Evolutionary conservation across 2,329 filamentous ascomycete species (phyloP).

Genomic region (Coleophoma cylindrospora): DNA sequence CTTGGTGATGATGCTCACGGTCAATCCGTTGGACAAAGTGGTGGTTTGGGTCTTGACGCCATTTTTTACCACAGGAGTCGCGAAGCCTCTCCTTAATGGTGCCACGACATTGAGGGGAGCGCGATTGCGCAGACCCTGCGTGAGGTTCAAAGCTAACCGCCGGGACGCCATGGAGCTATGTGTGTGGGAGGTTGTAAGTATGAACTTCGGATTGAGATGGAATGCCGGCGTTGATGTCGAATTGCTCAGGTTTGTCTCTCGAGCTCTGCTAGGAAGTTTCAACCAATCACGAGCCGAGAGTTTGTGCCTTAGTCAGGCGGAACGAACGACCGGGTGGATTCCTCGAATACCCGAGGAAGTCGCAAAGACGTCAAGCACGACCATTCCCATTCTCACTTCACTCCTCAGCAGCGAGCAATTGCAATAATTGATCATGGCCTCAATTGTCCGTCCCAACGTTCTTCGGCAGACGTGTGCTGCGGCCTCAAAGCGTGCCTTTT

Average conservation of each 20-base stretch:
- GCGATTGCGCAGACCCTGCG: conserved; percentile 84
- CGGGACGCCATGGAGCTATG: conserved; percentile 75
- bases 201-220: conserved; percentile 16
- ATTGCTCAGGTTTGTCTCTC: conserved; percentile 14
- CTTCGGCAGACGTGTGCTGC: conserved; percentile 40
- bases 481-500: conserved; percentile 37
- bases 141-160: conserved; percentile 92
- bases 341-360: conserved; percentile 9
- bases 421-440: conserved; percentile 38
- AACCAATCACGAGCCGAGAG: conserved; percentile 13
- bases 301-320: not conserved
- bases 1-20: conserved; percentile 50
- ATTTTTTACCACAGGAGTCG: conserved; percentile 67
- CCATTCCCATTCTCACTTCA: conserved; percentile 5
- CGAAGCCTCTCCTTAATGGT: conserved; percentile 80
- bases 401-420: conserved; percentile 6
- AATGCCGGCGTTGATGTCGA: conserved; percentile 13
- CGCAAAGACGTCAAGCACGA: conserved; percentile 2
- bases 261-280: conserved; percentile 10
- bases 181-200: conserved; percentile 13
- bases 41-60: conserved; percentile 90
- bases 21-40: conserved; percentile 95
- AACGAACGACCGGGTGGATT: not conserved
- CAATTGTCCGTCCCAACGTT: conserved; percentile 42
- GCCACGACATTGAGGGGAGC: conserved; percentile 74